phyloP scores from a whole-genome alignment of 352 stramenopile species.

The Phytophthora nicotianae region DNA sequence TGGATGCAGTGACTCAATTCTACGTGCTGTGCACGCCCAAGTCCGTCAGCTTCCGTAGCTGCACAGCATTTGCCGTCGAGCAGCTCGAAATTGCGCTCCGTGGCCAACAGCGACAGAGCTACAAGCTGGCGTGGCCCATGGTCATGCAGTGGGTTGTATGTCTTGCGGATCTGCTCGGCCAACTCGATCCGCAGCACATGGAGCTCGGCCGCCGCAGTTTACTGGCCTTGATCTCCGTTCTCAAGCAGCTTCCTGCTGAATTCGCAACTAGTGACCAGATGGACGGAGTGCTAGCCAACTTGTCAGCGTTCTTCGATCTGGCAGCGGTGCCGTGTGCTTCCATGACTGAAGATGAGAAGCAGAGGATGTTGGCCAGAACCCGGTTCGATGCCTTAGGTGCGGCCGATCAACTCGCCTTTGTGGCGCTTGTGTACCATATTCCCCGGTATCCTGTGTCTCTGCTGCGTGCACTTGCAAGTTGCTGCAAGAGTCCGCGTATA shows the following conservation, averaged over 20 bases:
- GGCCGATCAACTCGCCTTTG: slow-evolving; percentile 69
- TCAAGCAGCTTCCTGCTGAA: slow-evolving; percentile 78
- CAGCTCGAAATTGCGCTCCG: slow-evolving; percentile 53
- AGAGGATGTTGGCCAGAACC: slow-evolving; percentile 33
- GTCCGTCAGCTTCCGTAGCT: slow-evolving; percentile 76
- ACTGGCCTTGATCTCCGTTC: slow-evolving; percentile 72
- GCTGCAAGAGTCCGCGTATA: slow-evolving; percentile 72
- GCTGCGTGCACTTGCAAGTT: slow-evolving; percentile 71
- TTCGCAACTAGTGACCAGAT: slow-evolving; percentile 48
- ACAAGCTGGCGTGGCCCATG: slow-evolving; percentile 56
- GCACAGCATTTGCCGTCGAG: slow-evolving; percentile 72
- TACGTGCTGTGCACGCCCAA: slow-evolving; percentile 70
- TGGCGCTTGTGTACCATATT: slow-evolving; percentile 77
- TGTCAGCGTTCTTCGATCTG: slow-evolving; percentile 73
- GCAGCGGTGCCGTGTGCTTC: slow-evolving; percentile 29
- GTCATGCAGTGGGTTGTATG: slow-evolving; percentile 76
- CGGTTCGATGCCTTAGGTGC: slow-evolving; percentile 61
- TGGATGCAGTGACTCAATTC: slow-evolving; percentile 66
- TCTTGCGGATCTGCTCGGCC: slow-evolving; percentile 63
- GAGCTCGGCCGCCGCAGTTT: slow-evolving; percentile 63
- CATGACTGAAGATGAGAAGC: slow-evolving; percentile 29
- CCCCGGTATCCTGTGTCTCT: slow-evolving; percentile 70
- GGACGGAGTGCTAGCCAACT: slow-evolving; percentile 57
- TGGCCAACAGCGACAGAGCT: slow-evolving; percentile 31
- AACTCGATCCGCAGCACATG: slow-evolving; percentile 67